These are phyloP conservation scores for Cystoderma amianthinum DNA, from an alignment of 768 basidiomycete genomes.

Conservation along the genomic window DNA sequence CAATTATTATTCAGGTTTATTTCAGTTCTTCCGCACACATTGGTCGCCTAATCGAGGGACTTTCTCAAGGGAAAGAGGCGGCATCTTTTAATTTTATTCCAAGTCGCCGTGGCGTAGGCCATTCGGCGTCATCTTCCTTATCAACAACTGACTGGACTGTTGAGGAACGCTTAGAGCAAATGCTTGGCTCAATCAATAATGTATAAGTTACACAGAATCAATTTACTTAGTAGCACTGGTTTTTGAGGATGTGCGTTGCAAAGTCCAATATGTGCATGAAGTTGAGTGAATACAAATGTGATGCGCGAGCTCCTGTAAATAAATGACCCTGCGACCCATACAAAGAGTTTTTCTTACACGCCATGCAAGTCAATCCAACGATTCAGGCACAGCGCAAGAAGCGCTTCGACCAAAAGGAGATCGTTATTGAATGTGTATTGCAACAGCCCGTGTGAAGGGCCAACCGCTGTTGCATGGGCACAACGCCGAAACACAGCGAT, in stretches of 20 bases:
- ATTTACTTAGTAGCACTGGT: conserved; percentile 13
- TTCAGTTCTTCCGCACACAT: conserved; percentile 74
- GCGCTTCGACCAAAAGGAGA: conserved; percentile 51
- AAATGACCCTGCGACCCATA: conserved; percentile 10
- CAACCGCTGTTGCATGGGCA: conserved; percentile 47
- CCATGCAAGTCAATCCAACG: conserved; percentile 66
- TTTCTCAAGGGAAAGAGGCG: conserved; percentile 76
- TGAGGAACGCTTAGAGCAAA: conserved; percentile 70
- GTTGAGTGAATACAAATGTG: neutral
- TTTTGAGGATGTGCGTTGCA: conserved; percentile 6
- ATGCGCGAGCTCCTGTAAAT: conserved; percentile 7
- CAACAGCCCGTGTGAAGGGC: conserved; percentile 56
- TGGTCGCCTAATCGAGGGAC: conserved; percentile 74
- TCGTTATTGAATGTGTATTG: conserved; percentile 60
- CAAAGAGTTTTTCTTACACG: conserved; percentile 18
- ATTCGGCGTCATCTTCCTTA: conserved; percentile 59
- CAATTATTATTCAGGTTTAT: conserved; percentile 57
- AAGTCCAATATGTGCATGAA: neutral
- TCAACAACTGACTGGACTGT: conserved; percentile 64
- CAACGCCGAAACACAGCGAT: conserved; percentile 57
- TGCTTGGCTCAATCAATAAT: conserved; percentile 45
- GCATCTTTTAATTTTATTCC: conserved; percentile 73
- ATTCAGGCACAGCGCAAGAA: conserved; percentile 65
- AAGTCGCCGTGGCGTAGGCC: conserved; percentile 28
- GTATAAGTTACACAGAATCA: conserved; percentile 12